Conservation (phyloP, 2,329 filamentous ascomycete genomes). For the Talaromyces sp. region DNA sequence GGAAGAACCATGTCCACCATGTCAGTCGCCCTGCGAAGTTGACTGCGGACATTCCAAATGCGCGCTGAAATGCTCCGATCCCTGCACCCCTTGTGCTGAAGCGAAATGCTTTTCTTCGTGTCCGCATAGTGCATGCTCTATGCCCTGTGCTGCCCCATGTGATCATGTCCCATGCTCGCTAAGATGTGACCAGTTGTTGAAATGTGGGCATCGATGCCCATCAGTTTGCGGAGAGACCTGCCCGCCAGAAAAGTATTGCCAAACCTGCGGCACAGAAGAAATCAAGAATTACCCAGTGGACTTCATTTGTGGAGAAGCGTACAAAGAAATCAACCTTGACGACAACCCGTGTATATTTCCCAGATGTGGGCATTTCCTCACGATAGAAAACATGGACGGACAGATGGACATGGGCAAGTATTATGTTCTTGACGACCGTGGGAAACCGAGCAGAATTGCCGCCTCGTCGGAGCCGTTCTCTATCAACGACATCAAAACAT, state of each 20-base stretch:
- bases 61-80: slow-evolving; percentile 51
- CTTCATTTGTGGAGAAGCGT: slow-evolving; percentile 50
- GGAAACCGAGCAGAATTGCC: slow-evolving; percentile 22
- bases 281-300: slow-evolving; percentile 52
- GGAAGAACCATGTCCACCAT: slow-evolving; percentile 25
- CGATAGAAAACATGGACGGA: slow-evolving; percentile 56
- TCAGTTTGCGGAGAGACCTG: slow-evolving; percentile 62
- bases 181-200: slow-evolving; percentile 51
- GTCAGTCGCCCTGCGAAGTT: slow-evolving; percentile 47
- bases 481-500: slow-evolving; percentile 47
- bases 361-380: slow-evolving; percentile 60
- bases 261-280: slow-evolving; percentile 45
- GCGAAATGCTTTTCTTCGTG: slow-evolving; percentile 51
- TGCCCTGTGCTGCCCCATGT: slow-evolving; percentile 64
- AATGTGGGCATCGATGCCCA: slow-evolving; percentile 61
- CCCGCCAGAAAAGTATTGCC: slow-evolving; percentile 51
- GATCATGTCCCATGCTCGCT: slow-evolving; percentile 60
- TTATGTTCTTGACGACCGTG: slow-evolving; percentile 25
- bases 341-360: slow-evolving; percentile 59
- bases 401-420: slow-evolving; percentile 48
- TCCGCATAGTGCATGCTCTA: slow-evolving; percentile 46
- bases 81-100: slow-evolving; percentile 58
- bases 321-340: slow-evolving; percentile 54
- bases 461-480: slow-evolving; percentile 46
- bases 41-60: slow-evolving; percentile 56